These are phyloP conservation scores for Paraphoma chrysanthemicola DNA, from an alignment of 2,329 filamentous ascomycete species.

Conservation along the genomic window DNA sequence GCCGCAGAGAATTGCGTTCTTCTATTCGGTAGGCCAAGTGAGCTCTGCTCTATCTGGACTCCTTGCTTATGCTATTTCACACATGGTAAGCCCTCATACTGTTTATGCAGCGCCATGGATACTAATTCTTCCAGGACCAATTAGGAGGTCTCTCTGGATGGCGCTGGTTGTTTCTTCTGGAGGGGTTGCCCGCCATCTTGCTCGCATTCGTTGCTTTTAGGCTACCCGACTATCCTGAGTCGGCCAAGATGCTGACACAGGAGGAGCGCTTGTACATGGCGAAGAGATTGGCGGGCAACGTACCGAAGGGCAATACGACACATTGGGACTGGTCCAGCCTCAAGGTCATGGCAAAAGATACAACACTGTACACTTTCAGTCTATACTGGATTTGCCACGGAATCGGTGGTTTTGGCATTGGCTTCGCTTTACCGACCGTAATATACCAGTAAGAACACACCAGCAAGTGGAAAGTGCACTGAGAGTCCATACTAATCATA, in stretches of 20 bases:
- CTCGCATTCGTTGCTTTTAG: constrained; percentile 18
- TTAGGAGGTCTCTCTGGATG: constrained; percentile 49
- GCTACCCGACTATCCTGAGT: constrained; percentile 23
- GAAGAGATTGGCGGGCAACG: constrained; percentile 12
- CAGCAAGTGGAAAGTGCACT: neutral
- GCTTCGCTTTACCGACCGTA: constrained; percentile 24
- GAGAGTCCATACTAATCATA: neutral
- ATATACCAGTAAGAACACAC: constrained; percentile 16
- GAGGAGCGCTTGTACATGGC: constrained; percentile 19
- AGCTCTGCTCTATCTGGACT: constrained; percentile 23
- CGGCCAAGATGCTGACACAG: constrained; percentile 20
- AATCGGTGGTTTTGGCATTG: constrained; percentile 25
- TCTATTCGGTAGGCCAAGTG: constrained; percentile 58
- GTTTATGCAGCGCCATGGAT: neutral
- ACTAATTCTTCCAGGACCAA: constrained; percentile 49
- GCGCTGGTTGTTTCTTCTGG: constrained; percentile 34
- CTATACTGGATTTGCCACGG: constrained; percentile 31
- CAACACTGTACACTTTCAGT: constrained; percentile 24
- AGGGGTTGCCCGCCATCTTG: constrained; percentile 22
- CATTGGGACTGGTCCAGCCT: constrained; percentile 25
- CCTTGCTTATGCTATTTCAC: constrained; percentile 63
- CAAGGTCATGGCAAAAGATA: constrained; percentile 18
- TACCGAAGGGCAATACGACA: constrained; percentile 17
- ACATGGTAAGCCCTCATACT: constrained; percentile 48
- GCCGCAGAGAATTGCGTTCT: constrained; percentile 26